Conservation (phyloP, 768 basidiomycete species). For the Aureoboletus auriporus region DNA sequence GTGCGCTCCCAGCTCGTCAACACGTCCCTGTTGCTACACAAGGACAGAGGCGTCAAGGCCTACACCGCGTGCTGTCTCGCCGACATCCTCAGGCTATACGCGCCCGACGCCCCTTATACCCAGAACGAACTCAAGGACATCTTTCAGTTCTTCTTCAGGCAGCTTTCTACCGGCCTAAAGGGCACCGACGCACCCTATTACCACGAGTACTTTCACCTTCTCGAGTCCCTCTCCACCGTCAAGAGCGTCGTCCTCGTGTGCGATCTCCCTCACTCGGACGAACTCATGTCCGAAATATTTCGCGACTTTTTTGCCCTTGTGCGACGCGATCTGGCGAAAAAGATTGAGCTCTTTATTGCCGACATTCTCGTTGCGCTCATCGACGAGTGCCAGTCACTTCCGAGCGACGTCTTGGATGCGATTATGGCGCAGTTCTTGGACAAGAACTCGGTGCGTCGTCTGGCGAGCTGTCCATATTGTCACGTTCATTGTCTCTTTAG, state of each 20-base stretch:
- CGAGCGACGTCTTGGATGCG: constrained; percentile 71
- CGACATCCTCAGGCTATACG: constrained; percentile 89
- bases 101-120: constrained; percentile 95
- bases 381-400: constrained; percentile 80
- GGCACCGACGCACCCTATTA: constrained; percentile 81
- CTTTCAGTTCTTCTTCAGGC: constrained; percentile 93
- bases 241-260: constrained; percentile 93
- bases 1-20: constrained; percentile 79
- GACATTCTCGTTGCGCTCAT: constrained; percentile 88
- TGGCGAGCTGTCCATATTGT: not conserved
- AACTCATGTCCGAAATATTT: constrained; percentile 80
- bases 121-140: constrained; percentile 87
- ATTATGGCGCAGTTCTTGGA: constrained; percentile 85
- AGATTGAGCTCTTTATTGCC: constrained; percentile 80
- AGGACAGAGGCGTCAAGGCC: constrained; percentile 94
- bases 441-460: constrained; percentile 60
- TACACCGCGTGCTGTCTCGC: constrained; percentile 93
- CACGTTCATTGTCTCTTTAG: constrained; percentile 30
- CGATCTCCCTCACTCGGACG: constrained; percentile 84
- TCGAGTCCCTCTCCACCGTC: constrained; percentile 89
- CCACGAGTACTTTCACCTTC: constrained; percentile 90
- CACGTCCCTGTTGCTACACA: constrained; percentile 82
- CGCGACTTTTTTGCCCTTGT: constrained; percentile 79
- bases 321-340: constrained; percentile 68
- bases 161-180: constrained; percentile 72